phyloP scores from a whole-genome alignment of 1,284 basidiomycete species.

The Kwoniella shivajii region DNA sequence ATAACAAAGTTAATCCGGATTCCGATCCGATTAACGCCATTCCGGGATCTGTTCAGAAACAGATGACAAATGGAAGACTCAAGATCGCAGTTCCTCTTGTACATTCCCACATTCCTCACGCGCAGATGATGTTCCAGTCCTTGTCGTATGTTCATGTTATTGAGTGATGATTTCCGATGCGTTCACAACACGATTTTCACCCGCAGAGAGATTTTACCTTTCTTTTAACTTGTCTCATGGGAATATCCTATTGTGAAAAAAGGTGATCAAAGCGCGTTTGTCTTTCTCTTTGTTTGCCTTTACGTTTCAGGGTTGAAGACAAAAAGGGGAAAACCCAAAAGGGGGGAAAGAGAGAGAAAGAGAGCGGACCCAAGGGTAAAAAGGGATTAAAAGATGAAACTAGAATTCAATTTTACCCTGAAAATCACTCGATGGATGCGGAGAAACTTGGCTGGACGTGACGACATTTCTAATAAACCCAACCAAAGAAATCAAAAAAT shows the following conservation, averaged over 20 bases:
- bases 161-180: background rate
- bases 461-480: background rate
- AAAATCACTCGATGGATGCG: constrained; percentile 2
- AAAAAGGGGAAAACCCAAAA: too few relatives aligned
- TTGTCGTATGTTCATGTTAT: background rate
- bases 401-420: background rate
- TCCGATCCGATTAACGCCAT: too few relatives aligned
- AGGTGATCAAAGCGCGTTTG: background rate
- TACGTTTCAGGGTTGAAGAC: background rate
- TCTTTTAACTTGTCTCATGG: too few relatives aligned
- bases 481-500: background rate
- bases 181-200: background rate
- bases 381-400: constrained; percentile 1
- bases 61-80: too few relatives aligned
- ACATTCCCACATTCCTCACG: background rate
- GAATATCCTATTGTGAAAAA: background rate
- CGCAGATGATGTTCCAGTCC: too few relatives aligned
- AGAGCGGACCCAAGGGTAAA: too few relatives aligned
- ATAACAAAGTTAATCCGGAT: too few relatives aligned
- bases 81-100: background rate
- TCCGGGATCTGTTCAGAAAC: too few relatives aligned
- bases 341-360: too few relatives aligned
- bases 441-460: constrained; percentile 1
- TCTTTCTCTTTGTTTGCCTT: background rate
- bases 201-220: too few relatives aligned